Conservation (phyloP, 192 early-diverging fungal genomes). For the Pilobolus umbonatus region DNA sequence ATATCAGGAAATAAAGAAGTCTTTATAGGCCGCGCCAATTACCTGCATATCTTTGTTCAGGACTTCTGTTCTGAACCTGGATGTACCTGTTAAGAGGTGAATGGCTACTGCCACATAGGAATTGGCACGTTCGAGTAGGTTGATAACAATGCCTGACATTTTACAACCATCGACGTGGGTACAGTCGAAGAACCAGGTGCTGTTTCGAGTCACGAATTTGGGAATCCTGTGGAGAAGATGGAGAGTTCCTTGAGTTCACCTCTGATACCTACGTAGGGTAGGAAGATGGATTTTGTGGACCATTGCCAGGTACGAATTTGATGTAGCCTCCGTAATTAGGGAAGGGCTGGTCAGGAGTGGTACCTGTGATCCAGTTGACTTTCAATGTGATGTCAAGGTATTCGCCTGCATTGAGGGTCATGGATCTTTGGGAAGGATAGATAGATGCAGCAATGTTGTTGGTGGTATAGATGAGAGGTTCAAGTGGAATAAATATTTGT, state of each 20-base stretch:
- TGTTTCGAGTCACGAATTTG: not conserved
- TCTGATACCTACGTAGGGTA: constrained; percentile 44
- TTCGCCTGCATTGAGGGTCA: constrained; percentile 14
- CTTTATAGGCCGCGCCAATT: constrained; percentile 3
- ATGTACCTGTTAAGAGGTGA: constrained; percentile 30
- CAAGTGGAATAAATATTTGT: constrained; percentile 9
- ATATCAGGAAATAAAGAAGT: constrained; percentile 20
- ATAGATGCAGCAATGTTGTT: constrained; percentile 5
- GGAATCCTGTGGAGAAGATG: constrained; percentile 34
- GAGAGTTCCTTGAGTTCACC: constrained; percentile 36
- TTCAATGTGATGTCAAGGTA: not conserved
- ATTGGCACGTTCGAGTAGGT: not conserved
- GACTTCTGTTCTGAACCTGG: constrained; percentile 13
- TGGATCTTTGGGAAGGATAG: not conserved
- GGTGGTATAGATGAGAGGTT: constrained; percentile 10
- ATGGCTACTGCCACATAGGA: constrained; percentile 7
- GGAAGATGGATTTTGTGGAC: constrained; percentile 22
- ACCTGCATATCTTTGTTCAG: constrained; percentile 6
- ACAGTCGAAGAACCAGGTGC: not conserved
- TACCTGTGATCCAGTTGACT: constrained; percentile 5
- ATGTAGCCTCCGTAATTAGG: constrained; percentile 45
- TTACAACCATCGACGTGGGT: not conserved
- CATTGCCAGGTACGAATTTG: constrained; percentile 23
- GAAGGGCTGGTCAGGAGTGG: constrained; percentile 17
- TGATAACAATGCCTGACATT: not conserved